Base-by-base conservation (phyloP, 2,329 filamentous ascomycete species). In the Hypoxylon sp. region DNA sequence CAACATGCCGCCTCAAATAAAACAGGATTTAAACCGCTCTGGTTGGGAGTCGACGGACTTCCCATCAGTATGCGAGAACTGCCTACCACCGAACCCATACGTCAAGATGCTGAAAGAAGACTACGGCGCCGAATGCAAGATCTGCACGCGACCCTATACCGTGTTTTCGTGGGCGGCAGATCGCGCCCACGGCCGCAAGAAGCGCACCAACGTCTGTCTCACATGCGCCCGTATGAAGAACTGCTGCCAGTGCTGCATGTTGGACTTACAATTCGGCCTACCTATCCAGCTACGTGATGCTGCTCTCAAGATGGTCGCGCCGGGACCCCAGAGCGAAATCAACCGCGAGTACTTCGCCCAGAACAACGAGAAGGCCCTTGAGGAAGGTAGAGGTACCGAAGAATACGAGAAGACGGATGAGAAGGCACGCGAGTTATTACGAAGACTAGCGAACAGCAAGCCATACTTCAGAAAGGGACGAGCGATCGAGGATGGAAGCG, bases 91-190 rank as follows among this genome's bases (percentile, higher is more conserved):
- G 69, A 98, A 98, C 76, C 95, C 95, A 1, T 99, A 97, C 77
- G 96, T 99, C 47, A 96, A 98, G 82, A 98, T 99, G 94, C 86
- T 99, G 67, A 99, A 99, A 82, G 94, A 98, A 78, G 95, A 99
- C 80, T 91, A 97, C 76, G 96, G 94, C 75, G 93, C 92, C 63
- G 92, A 94, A 82, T 94, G 92, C 86, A 92, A 92, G 84, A 84
- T 92, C 73, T 99, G 96, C 82, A 98, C 95, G 5, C 90, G 96
- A 68, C 96, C 96, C 0, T 99, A 98, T 78, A 98, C 96, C 26
- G 88, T 98, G 59, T 99, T 99, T 80, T 90, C 91, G 75, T 99
- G 95, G 95, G 95, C 95, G 75, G 91, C 93, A 71, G 94, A 97
- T 79, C 93, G 96, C 64, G 96, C 94, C 2, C 86, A 89, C 70